These are phyloP conservation scores for Bruguiera parviflora DNA, from an alignment of 345 rosid species.

Conservation along the genomic window DNA sequence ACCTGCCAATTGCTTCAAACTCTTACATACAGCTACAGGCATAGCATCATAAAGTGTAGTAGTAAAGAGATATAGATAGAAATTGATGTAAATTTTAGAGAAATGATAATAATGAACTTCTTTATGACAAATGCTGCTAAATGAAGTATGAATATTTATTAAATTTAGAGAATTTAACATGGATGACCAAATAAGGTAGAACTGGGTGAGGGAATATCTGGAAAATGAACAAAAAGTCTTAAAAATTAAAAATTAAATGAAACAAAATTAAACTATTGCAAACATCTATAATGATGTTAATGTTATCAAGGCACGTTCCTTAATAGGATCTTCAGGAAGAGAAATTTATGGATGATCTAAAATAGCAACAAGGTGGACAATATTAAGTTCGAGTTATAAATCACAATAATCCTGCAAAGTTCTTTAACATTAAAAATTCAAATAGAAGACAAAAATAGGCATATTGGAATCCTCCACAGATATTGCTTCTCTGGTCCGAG, in stretches of 20 bases:
- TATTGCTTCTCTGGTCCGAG: neutral
- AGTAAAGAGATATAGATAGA: too few species aligned
- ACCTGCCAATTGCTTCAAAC: conserved; percentile 58
- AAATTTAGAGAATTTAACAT: neutral
- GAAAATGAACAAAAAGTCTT: neutral
- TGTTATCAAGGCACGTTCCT: neutral
- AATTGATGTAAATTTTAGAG: too few species aligned
- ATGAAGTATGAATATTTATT: neutral
- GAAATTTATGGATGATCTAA: neutral
- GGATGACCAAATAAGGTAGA: neutral
- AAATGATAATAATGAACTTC: too few species aligned
- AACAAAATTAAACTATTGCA: neutral
- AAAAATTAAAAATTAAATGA: too few species aligned
- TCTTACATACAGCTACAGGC: conserved; percentile 27
- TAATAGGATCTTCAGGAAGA: neutral
- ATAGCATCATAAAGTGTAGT: neutral
- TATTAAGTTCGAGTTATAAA: neutral
- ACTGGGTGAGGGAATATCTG: neutral
- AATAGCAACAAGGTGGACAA: neutral
- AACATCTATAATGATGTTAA: neutral
- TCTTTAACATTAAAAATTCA: neutral
- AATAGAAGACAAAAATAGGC: neutral
- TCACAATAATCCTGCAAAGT: neutral
- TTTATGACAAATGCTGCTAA: neutral
- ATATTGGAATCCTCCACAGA: neutral